phyloP scores from a whole-genome alignment of 305 asterid species.

The Fraxinus sp. region DNA sequence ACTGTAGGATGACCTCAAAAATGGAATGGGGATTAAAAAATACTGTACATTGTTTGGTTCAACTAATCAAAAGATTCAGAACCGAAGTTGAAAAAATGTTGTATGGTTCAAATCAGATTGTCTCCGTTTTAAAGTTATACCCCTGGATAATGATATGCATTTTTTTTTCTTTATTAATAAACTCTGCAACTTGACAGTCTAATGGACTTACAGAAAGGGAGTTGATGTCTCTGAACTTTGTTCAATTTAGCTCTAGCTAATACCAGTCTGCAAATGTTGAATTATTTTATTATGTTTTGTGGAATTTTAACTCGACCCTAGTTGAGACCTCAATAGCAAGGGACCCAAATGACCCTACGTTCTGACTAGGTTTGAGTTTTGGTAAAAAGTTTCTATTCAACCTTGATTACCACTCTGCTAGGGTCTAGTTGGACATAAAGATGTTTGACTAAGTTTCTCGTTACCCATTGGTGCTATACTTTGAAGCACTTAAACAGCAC shows the following conservation, averaged over 20 bases:
- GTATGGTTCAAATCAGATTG: neutral
- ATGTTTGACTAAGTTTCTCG: neutral
- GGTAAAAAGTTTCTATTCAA: neutral
- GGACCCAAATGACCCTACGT: neutral
- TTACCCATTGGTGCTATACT: neutral
- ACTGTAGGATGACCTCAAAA: neutral
- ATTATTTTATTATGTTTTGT: too few species aligned
- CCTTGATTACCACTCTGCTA: neutral
- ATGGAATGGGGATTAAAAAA: neutral
- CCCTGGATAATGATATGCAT: neutral
- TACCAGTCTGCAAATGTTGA: neutral
- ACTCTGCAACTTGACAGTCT: neutral
- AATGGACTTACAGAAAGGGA: neutral
- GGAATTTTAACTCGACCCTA: neutral
- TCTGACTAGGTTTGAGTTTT: neutral
- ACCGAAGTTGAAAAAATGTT: neutral
- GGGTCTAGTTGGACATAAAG: neutral
- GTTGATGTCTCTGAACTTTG: neutral
- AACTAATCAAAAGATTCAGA: neutral
- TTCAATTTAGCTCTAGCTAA: neutral
- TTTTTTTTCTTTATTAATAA: too few species aligned
- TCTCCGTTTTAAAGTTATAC: neutral
- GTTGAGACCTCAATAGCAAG: neutral
- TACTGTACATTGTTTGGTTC: neutral
- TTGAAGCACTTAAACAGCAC: neutral